A percentile compares a stretch with the other conserved stretches of the same genome.
Evolutionary conservation across 2,329 filamentous ascomycete species (phyloP).

Genomic region (Chaetomium globosum): DNA sequence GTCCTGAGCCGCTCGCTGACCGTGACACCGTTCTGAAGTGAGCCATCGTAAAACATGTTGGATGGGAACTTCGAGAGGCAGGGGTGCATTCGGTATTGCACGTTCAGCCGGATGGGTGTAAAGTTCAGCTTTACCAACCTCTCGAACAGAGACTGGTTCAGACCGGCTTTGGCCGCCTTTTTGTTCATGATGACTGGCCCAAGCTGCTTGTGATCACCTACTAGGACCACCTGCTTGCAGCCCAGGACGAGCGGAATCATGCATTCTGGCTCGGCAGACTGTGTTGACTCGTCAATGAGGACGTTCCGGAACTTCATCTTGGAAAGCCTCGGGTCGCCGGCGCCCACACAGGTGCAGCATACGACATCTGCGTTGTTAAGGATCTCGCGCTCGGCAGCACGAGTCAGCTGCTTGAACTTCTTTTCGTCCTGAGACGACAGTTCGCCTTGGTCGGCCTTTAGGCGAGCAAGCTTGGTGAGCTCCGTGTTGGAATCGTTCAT

Average conservation of each 20-base stretch:
- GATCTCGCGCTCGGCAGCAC: conserved; percentile 92
- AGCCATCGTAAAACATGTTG: conserved; percentile 99
- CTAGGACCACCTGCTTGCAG: conserved; percentile 98
- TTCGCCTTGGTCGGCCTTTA: conserved; percentile 90
- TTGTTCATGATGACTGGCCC: conserved; percentile 99
- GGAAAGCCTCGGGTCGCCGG: conserved; percentile 88
- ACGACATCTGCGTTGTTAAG: conserved; percentile 95
- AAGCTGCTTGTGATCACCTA: conserved; percentile 96
- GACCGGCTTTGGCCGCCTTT: conserved; percentile 94
- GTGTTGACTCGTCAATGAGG: conserved; percentile 95
- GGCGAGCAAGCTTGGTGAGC: conserved; percentile 84
- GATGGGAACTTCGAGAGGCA: conserved; percentile 96
- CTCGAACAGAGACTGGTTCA: conserved; percentile 98
- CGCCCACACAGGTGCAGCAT: conserved; percentile 97
- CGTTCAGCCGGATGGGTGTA: conserved; percentile 88
- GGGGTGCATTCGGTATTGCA: conserved; percentile 99
- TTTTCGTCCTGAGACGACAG: conserved; percentile 96
- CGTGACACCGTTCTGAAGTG: conserved; percentile 93
- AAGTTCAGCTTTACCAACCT: conserved; percentile 90
- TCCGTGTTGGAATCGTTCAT: conserved; percentile 97
- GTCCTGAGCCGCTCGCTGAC: conserved; percentile 83
- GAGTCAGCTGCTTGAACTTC: conserved; percentile 94
- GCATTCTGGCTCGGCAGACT: conserved; percentile 96
- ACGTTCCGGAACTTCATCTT: conserved; percentile 99
- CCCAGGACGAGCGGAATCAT: conserved; percentile 97